Percentiles rank a stretch among this genome's conserved stretches.
Evolutionary conservation across 176 grass and related monocot genomes (phyloP).

Genomic region (Bolboschoenus planiculmis): DNA sequence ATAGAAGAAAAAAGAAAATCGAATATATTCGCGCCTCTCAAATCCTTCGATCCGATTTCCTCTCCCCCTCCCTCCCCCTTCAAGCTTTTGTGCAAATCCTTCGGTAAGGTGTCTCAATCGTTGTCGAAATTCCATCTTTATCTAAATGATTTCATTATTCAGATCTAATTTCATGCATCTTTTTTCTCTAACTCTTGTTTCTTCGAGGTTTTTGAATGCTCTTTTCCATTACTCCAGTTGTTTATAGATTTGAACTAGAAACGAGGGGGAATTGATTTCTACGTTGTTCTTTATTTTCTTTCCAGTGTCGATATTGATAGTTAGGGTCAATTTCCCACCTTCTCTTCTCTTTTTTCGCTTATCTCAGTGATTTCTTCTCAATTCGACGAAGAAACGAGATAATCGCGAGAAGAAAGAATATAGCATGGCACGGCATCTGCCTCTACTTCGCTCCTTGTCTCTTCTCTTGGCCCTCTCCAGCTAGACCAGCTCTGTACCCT

Average conservation of each 20-base stretch:
- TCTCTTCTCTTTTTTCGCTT: neutral
- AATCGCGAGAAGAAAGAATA: neutral
- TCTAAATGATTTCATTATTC: neutral
- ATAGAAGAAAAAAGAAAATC: neutral
- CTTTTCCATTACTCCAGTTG: neutral
- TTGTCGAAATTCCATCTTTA: neutral
- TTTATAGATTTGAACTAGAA: neutral
- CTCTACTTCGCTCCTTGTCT: neutral
- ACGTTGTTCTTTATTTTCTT: neutral
- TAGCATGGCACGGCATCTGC: neutral
- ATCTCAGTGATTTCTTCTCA: neutral
- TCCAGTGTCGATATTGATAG: neutral
- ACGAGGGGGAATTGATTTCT: neutral
- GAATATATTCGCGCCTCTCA: slow-evolving; percentile 12
- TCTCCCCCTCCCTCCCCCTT: neutral
- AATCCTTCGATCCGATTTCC: neutral
- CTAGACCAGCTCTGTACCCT: neutral
- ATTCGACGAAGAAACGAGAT: neutral
- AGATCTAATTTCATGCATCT: neutral
- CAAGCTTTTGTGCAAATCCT: neutral
- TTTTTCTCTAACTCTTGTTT: neutral
- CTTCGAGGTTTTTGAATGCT: neutral
- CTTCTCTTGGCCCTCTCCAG: neutral
- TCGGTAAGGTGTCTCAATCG: neutral
- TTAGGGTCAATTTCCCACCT: neutral